phyloP scores from a whole-genome alignment of 345 rosid genomes.

The Nephelium lappaceum region DNA sequence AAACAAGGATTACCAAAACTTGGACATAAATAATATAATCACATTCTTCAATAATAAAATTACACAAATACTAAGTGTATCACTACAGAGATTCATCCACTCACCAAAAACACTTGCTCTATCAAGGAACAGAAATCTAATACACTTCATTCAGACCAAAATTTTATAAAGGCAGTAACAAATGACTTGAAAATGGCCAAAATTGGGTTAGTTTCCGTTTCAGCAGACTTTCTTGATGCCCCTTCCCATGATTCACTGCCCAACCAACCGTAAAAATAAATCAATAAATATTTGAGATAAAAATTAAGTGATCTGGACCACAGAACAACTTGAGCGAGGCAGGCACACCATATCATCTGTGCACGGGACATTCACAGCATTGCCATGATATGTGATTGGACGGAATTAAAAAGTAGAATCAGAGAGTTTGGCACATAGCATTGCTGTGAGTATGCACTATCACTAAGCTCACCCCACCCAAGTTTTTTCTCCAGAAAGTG shows the following conservation, averaged over 20 bases:
- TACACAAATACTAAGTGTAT: conserved; percentile 10
- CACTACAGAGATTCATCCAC: conserved; percentile 4
- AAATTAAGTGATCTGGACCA: neutral
- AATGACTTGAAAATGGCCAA: conserved; percentile 54
- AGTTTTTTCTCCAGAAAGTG: neutral
- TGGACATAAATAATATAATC: neutral
- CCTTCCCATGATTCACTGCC: conserved; percentile 83
- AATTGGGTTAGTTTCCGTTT: conserved; percentile 52
- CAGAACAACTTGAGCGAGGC: neutral
- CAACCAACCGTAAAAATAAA: neutral
- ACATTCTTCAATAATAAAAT: conserved; percentile 4
- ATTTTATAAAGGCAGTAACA: conserved; percentile 60
- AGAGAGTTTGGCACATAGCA: neutral
- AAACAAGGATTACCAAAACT: neutral
- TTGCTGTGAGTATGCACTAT: neutral
- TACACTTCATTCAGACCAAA: conserved; percentile 67
- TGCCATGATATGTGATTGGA: neutral
- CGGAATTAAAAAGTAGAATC: neutral
- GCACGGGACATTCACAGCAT: neutral
- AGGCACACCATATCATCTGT: neutral
- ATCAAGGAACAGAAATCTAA: neutral
- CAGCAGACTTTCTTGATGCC: conserved; percentile 32
- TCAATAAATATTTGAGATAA: neutral
- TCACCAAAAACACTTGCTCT: neutral
- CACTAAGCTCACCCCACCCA: neutral